Evolutionary conservation across 208 protist genomes (phyloP).

Genomic region (Angomonas desouzai): DNA sequence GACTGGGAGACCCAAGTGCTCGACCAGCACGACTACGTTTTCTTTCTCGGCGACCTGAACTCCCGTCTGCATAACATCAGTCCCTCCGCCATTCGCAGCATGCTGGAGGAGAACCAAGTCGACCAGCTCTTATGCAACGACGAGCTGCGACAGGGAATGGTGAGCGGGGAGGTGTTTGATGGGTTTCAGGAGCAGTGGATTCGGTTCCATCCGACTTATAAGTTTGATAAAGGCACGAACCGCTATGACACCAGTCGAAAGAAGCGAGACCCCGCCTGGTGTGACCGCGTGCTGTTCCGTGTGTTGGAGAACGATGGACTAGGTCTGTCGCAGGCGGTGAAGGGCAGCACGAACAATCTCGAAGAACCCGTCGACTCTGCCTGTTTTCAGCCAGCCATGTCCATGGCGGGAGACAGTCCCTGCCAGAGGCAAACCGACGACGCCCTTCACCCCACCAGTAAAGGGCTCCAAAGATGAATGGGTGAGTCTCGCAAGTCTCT

Average conservation of each 20-base stretch:
- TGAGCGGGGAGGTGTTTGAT: conserved; percentile 65
- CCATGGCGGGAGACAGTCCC: not conserved
- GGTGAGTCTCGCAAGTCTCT: not conserved
- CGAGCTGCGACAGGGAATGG: conserved; percentile 78
- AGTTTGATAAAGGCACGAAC: conserved; percentile 70
- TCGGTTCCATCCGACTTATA: conserved; percentile 90
- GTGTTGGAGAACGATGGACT: conserved; percentile 17
- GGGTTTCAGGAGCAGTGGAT: conserved; percentile 89
- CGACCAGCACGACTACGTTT: conserved; percentile 87
- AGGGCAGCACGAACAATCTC: not conserved
- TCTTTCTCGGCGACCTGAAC: conserved; percentile 94
- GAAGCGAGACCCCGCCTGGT: conserved; percentile 84
- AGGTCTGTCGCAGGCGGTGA: not conserved
- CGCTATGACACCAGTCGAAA: conserved; percentile 81
- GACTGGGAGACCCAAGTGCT: conserved; percentile 47
- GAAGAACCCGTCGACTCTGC: conserved; percentile 5
- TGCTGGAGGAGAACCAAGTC: conserved; percentile 25
- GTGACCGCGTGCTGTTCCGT: conserved; percentile 86
- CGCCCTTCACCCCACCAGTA: not conserved
- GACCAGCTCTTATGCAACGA: conserved; percentile 70
- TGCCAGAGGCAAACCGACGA: no score
- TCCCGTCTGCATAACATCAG: conserved; percentile 78
- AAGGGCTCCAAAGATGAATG: not conserved
- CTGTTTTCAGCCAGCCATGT: not conserved
- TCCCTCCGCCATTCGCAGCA: conserved; percentile 19